A percentile compares a stretch with the other conserved stretches of the same genome.
Evolutionary conservation across 306 rosid species (phyloP).

Genomic region (Cucumis sativus): Cucumber_9930_V3 NC_026660.2:5995501-5996000

Average conservation of each 20-base stretch:
- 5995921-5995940: neutral
- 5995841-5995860: neutral
- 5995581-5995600: slow-evolving; percentile 84
- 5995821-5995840: neutral
- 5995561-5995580: slow-evolving; percentile 65
- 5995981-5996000: neutral
- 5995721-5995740: neutral
- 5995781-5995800: neutral
- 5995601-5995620: slow-evolving; percentile 95
- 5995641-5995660: slow-evolving; percentile 72
- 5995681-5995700: slow-evolving; percentile 75
- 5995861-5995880: neutral
- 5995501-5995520: slow-evolving; percentile 85
- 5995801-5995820: neutral
- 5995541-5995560: slow-evolving; percentile 68
- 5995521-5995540: slow-evolving; percentile 70
- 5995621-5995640: slow-evolving; percentile 94
- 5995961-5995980: neutral
- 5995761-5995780: neutral
- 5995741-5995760: neutral
- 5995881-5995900: neutral
- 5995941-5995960: neutral
- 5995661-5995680: slow-evolving; percentile 88
- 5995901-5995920: neutral
- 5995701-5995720: slow-evolving; percentile 9